phyloP scores from a whole-genome alignment of 345 rosid species.

The Hibiscus mutabilis region DNA sequence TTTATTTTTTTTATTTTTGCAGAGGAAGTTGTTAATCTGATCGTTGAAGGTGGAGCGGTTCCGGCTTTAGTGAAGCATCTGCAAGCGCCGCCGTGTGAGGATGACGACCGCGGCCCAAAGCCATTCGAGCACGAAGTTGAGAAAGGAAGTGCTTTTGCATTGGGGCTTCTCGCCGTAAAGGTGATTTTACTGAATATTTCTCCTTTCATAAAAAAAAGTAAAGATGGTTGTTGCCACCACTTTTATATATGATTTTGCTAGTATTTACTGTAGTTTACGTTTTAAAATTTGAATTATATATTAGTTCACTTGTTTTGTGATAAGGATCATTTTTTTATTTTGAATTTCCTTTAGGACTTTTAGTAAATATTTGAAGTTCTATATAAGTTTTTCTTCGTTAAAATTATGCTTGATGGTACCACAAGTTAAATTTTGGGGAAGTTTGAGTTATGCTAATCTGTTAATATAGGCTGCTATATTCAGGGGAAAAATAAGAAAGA shows the following conservation, averaged over 20 bases:
- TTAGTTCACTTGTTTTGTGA: not conserved
- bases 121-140: slow-evolving; percentile 97
- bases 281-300: not conserved
- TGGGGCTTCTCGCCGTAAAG: slow-evolving; percentile 97
- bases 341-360: not conserved
- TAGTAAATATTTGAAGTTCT: not conserved
- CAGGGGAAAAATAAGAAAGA: too few relatives aligned
- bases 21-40: slow-evolving; percentile 94
- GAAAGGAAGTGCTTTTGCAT: slow-evolving; percentile 96
- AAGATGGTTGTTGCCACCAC: not conserved
- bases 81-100: slow-evolving; percentile 60
- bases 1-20: slow-evolving; percentile 13
- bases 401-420: not conserved
- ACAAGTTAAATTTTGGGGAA: not conserved
- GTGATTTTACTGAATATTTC: slow-evolving; percentile 25
- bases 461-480: not conserved
- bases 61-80: slow-evolving; percentile 92
- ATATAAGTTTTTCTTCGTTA: not conserved
- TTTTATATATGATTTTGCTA: slow-evolving; percentile 2
- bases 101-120: slow-evolving; percentile 38
- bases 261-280: not conserved
- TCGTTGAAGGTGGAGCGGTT: slow-evolving; percentile 95
- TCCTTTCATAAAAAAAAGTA: not conserved
- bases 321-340: not conserved
- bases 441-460: not conserved